Evolutionary conservation across 345 rosid genomes (phyloP).

Genomic region (Syzygium grande): DNA sequence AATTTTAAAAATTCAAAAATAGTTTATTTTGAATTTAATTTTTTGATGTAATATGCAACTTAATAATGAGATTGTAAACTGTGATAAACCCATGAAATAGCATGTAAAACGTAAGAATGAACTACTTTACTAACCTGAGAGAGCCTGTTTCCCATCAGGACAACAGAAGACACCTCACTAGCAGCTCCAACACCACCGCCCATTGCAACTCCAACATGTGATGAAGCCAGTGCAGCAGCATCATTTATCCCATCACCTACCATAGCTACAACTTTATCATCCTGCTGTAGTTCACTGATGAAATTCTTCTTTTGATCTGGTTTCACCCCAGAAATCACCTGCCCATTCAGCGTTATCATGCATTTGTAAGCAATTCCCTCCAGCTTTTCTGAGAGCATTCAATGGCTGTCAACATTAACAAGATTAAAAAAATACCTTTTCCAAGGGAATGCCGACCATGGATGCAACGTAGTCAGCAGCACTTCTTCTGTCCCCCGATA

Average conservation of each 20-base stretch:
- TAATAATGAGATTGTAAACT: background rate
- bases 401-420: background rate
- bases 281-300: constrained; percentile 61
- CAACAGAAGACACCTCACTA: constrained; percentile 88
- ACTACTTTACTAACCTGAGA: constrained; percentile 57
- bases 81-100: background rate
- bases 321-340: constrained; percentile 83
- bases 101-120: background rate
- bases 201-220: constrained; percentile 91
- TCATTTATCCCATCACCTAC: constrained; percentile 98
- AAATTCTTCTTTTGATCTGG: constrained; percentile 76
- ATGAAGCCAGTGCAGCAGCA: constrained; percentile 92
- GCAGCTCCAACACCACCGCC: constrained; percentile 97
- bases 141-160: constrained; percentile 79
- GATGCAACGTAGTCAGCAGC: constrained; percentile 89
- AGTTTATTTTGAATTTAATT: too few species aligned
- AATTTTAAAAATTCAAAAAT: too few species aligned
- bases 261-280: constrained; percentile 78
- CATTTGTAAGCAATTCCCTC: background rate
- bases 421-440: constrained; percentile 36
- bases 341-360: background rate
- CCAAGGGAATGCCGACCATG: constrained; percentile 74
- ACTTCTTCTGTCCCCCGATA: constrained; percentile 86
- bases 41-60: background rate
- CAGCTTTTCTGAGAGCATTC: background rate